Evolutionary conservation across 768 basidiomycete genomes (phyloP).

Genomic region (Steccherinum ochraceum): DNA sequence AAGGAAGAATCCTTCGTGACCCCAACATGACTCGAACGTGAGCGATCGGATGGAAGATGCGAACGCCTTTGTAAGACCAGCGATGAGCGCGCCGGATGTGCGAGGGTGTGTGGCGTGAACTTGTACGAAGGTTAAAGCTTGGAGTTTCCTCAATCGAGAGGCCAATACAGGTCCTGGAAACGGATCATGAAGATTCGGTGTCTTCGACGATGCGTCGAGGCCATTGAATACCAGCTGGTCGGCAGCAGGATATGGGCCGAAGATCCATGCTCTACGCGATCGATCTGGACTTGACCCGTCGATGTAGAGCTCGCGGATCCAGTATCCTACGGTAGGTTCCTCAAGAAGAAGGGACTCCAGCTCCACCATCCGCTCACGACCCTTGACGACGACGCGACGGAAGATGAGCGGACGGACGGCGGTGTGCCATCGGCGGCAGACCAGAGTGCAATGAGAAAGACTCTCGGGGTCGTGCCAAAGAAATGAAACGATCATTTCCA

Average conservation of each 20-base stretch:
- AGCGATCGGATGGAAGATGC: not conserved
- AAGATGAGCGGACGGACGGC: not conserved
- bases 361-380: not conserved
- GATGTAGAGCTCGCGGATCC: not conserved
- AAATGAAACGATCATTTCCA: not conserved
- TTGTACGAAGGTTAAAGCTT: not conserved
- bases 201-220: not conserved
- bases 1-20: not conserved
- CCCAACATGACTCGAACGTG: not conserved
- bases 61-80: not conserved
- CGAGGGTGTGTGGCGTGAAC: not conserved
- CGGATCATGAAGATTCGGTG: no score
- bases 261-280: not conserved
- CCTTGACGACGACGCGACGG: not conserved
- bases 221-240: not conserved
- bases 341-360: not conserved
- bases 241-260: not conserved
- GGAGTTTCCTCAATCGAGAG: not conserved
- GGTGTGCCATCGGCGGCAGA: not conserved
- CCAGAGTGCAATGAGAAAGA: not conserved
- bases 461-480: not conserved
- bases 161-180: not conserved
- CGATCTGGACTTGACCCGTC: not conserved
- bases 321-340: not conserved
- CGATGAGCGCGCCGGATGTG: not conserved